Base-by-base conservation (phyloP, 371 early-diverging fungal genomes). In the Mucor piriformis region DNA sequence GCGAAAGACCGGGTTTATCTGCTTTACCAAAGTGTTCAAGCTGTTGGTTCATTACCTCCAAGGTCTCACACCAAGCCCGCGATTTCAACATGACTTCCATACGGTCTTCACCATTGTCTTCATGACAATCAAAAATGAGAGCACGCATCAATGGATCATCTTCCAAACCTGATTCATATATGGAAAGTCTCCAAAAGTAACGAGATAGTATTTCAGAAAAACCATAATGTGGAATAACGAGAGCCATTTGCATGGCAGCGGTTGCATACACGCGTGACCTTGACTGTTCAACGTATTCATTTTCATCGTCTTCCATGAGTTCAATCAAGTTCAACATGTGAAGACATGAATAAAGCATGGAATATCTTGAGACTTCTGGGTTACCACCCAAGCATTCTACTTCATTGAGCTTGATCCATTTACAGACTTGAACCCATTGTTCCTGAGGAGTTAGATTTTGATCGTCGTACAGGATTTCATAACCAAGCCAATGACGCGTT, bases 381-480 rank as follows among this genome's bases (percentile, higher is more conserved):
- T 70, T 70, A 21, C 79, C 77, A 46, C 81, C 81, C 10, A 77
- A 65, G 40, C 69, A 70, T 32, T 63, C 56, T 10, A 61, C 56
- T 56, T 79, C 79, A 63, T 72, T 74, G 21, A 79, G 44, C 38
- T 75, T 71, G 49, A 79, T 63, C 79, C 79, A 79, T 15, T 57
- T 63, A 27, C 63, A 72, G 1, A 64, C 74, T 25, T 59, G 69
- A 18, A 43, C 59, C 76, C 70, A 73, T 54, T 73, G 73, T 29
- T 74, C 65, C 46, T 71, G 64, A 16, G 50, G 38, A n/a, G 55
- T n/a, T 23, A 18, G 7, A 12, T 46, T n/a, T 4, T 23, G 27
- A 13, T 61, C 42, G 18, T 59, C 61, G 24, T 67, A 71, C 10
- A 68, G 46, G 13, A 79, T 61, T 11, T 79, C 76, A 47, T 76